Evolutionary conservation across 2,329 filamentous ascomycete genomes (phyloP).

Genomic region (Chrysosphaeria jannelii): DNA sequence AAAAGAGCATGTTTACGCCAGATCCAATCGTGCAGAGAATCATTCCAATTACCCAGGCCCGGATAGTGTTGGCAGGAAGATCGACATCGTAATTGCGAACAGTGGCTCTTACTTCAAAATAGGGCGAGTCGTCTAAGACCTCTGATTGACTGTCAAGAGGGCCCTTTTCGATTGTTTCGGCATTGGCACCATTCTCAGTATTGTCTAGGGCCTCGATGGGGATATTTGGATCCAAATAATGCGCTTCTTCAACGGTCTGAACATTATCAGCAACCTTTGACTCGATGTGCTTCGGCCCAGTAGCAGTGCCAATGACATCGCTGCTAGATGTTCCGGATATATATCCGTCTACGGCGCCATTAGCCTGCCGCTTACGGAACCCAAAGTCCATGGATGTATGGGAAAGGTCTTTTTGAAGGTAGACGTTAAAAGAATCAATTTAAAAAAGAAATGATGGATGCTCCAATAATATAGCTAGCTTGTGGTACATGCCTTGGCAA

Average conservation of each 20-base stretch:
- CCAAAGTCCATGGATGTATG: too few species aligned
- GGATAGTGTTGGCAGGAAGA: conserved; percentile 30
- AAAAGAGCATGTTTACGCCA: conserved; percentile 26
- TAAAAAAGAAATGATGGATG: too few species aligned
- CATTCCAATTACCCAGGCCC: conserved; percentile 26
- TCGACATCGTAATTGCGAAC: conserved; percentile 8
- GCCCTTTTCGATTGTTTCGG: conserved; percentile 23
- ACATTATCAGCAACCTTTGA: conserved; percentile 13
- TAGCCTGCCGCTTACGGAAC: not conserved
- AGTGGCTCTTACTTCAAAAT: conserved; percentile 22
- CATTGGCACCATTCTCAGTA: conserved; percentile 24
- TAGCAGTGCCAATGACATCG: not conserved
- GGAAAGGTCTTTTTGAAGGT: too few species aligned
- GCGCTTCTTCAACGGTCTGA: conserved; percentile 25
- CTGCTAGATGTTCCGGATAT: not conserved
- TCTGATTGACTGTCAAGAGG: conserved; percentile 24
- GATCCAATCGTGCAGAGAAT: conserved; percentile 26
- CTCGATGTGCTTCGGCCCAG: conserved; percentile 2
- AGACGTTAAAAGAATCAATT: too few species aligned
- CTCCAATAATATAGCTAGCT: too few species aligned
- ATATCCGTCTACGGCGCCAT: not conserved
- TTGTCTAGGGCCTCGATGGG: conserved; percentile 29
- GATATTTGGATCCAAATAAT: conserved; percentile 33
- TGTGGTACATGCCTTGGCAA: too few species aligned
- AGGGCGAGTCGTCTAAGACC: conserved; percentile 34